Evolutionary conservation across 495 filamentous ascomycete genomes (phyloP).

Genomic region (Talaromyces proteolyticus): DNA sequence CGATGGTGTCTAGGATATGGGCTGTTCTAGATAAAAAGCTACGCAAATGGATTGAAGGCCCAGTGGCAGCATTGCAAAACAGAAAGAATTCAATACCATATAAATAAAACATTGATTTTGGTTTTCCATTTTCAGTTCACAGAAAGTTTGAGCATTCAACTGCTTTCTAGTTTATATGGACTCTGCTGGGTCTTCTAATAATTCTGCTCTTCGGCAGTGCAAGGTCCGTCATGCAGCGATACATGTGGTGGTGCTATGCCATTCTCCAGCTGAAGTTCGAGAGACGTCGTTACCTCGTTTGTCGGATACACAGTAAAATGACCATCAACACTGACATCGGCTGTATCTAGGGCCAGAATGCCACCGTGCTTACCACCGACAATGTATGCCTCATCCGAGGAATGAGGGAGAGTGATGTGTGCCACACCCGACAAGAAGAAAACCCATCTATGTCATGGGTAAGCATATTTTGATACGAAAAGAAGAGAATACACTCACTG

Average conservation of each 20-base stretch:
- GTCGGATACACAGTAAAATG: slow-evolving; percentile 45
- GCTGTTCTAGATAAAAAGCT: not conserved
- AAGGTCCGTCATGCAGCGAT: slow-evolving; percentile 35
- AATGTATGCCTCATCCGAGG: slow-evolving; percentile 28
- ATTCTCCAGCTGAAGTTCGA: slow-evolving; percentile 35
- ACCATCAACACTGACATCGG: slow-evolving; percentile 36
- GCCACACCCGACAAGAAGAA: slow-evolving; percentile 43
- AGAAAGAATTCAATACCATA: too few relatives aligned
- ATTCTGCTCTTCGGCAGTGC: slow-evolving; percentile 19
- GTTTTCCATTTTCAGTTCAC: too few relatives aligned
- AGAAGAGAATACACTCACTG: slow-evolving; percentile 31
- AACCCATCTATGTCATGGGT: slow-evolving; percentile 37
- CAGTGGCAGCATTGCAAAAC: not conserved
- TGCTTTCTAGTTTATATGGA: too few relatives aligned
- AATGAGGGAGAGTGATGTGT: slow-evolving; percentile 43
- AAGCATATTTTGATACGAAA: not conserved
- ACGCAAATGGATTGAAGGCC: not conserved
- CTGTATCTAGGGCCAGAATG: slow-evolving; percentile 44
- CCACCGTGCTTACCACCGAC: slow-evolving; percentile 38
- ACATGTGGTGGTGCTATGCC: slow-evolving; percentile 32
- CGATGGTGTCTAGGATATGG: not conserved
- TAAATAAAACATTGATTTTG: too few relatives aligned
- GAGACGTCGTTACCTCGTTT: slow-evolving; percentile 26
- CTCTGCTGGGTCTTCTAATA: too few relatives aligned
- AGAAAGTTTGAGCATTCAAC: too few relatives aligned